phyloP scores from a whole-genome alignment of 352 stramenopile species.

The Globisporangium lucens region DNA sequence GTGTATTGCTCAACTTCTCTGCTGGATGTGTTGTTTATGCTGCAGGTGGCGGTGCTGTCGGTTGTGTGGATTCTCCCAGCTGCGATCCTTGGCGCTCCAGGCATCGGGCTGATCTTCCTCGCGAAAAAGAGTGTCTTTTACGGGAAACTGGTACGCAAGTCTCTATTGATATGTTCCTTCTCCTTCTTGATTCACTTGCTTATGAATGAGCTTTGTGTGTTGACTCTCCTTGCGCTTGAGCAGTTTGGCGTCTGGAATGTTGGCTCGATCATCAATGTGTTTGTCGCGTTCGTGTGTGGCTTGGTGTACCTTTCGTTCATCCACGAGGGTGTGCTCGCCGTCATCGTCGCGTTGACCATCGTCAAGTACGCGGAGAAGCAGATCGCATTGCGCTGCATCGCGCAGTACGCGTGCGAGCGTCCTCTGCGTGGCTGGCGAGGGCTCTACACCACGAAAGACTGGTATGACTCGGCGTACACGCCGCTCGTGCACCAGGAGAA shows the following conservation, averaged over 20 bases:
- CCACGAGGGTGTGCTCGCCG: conserved; percentile 65
- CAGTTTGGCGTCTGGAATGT: conserved; percentile 69
- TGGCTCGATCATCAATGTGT: conserved; percentile 65
- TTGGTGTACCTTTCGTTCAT: conserved; percentile 62
- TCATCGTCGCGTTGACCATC: conserved; percentile 43
- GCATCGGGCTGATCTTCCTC: conserved; percentile 72
- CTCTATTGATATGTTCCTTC: not conserved
- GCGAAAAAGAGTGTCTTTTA: conserved; percentile 71
- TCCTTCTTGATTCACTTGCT: not conserved
- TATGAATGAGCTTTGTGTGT: not conserved
- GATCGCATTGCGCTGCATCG: conserved; percentile 64
- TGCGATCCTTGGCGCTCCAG: conserved; percentile 53
- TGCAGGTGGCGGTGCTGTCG: conserved; percentile 55
- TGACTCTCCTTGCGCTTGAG: not conserved
- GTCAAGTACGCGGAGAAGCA: conserved; percentile 77
- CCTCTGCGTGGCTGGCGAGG: conserved; percentile 69
- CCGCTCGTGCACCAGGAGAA: conserved; percentile 72
- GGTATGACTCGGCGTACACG: conserved; percentile 84
- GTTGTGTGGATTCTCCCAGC: conserved; percentile 58
- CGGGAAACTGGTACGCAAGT: conserved; percentile 49
- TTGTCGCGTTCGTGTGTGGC: conserved; percentile 55
- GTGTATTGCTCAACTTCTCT: conserved; percentile 13
- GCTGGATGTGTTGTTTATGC: conserved; percentile 5
- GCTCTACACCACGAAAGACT: conserved; percentile 81
- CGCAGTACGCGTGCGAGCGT: conserved; percentile 69